A percentile compares a stretch with the other conserved stretches of the same genome.
Evolutionary conservation across 345 rosid species (phyloP).

Genomic region (Eucalyptus brandiana): DNA sequence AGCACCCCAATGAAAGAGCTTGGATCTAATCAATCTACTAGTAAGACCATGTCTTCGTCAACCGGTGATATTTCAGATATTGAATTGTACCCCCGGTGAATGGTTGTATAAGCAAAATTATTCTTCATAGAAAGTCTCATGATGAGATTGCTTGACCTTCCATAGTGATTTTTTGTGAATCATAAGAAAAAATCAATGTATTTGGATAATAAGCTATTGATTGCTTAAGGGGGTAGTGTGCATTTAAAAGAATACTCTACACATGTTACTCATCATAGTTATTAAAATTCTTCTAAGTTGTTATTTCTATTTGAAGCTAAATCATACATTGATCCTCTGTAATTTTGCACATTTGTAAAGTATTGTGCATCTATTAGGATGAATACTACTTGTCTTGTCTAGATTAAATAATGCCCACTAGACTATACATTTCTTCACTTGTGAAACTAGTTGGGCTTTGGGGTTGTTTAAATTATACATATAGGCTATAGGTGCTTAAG

Average conservation of each 20-base stretch:
- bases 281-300: too few relatives aligned
- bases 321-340: too few relatives aligned
- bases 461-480: too few relatives aligned
- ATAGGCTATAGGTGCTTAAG: too few relatives aligned
- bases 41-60: not conserved
- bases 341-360: too few relatives aligned
- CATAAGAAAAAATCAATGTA: not conserved
- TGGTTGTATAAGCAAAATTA: not conserved
- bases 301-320: too few relatives aligned
- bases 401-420: too few relatives aligned
- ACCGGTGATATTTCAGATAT: conserved; percentile 20
- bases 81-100: conserved; percentile 19
- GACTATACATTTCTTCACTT: too few relatives aligned
- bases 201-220: not conserved
- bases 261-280: too few relatives aligned
- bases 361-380: too few relatives aligned
- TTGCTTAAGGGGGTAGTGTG: not conserved
- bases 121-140: not conserved
- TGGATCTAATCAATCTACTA: not conserved
- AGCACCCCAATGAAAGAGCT: not conserved
- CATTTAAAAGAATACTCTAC: too few relatives aligned
- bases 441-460: too few relatives aligned
- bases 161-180: not conserved
- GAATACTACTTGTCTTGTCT: not conserved
- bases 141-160: not conserved